These are phyloP conservation scores for Entonaema liquescens DNA, from an alignment of 495 filamentous ascomycete genomes.

Conservation along the genomic window DNA sequence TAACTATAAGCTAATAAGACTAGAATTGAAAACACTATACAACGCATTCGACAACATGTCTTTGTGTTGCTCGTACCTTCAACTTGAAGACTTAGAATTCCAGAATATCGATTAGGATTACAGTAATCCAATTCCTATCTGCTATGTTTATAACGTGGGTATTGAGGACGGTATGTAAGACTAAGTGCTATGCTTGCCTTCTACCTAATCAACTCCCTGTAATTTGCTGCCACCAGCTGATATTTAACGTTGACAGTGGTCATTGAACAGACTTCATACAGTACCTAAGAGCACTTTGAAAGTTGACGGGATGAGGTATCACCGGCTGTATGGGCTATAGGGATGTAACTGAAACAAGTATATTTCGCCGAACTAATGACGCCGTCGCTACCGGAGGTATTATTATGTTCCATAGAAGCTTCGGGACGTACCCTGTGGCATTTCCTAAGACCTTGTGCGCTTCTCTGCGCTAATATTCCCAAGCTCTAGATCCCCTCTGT, in stretches of 20 bases:
- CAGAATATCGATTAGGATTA: too few species aligned
- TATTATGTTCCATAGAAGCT: not conserved
- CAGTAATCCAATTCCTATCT: too few species aligned
- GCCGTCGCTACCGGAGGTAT: not conserved
- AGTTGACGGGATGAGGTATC: not conserved
- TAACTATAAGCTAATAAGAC: too few species aligned
- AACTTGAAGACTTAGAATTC: too few species aligned
- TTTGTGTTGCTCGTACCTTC: too few species aligned
- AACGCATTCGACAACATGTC: too few species aligned
- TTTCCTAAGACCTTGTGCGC: not conserved
- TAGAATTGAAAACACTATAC: too few species aligned
- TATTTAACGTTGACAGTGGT: not conserved
- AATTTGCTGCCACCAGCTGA: not conserved
- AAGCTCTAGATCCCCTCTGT: not conserved
- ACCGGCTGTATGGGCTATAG: not conserved
- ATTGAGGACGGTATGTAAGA: too few species aligned
- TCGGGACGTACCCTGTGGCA: not conserved
- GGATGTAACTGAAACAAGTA: not conserved
- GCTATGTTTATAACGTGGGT: too few species aligned
- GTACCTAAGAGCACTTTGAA: not conserved
- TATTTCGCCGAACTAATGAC: slow-evolving; percentile 3
- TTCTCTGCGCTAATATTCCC: not conserved
- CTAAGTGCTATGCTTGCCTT: too few species aligned
- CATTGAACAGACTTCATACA: not conserved
- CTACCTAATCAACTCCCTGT: too few species aligned